phyloP scores from a whole-genome alignment of 352 stramenopile genomes.

The Phytophthora crassamura region DNA sequence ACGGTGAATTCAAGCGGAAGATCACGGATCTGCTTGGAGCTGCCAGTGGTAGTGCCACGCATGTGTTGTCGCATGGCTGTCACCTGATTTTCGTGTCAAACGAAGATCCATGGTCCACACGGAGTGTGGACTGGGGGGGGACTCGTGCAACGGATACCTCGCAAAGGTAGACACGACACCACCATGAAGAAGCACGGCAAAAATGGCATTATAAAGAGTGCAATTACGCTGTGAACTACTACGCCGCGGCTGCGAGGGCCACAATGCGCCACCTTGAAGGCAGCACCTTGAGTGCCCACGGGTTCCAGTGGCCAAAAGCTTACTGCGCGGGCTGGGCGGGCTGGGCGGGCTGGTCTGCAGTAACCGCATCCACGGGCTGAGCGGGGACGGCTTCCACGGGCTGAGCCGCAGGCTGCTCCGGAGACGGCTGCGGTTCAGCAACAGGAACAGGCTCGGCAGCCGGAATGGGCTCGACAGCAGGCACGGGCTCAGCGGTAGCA shows the following conservation, averaged over 20 bases:
- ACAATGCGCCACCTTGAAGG: background rate
- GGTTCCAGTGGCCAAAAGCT: conserved; percentile 3
- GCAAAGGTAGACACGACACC: background rate
- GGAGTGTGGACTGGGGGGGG: too few species aligned
- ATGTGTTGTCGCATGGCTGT: too few species aligned
- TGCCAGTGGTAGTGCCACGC: too few species aligned
- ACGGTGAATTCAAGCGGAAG: too few species aligned
- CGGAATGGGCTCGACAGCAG: conserved; percentile 1
- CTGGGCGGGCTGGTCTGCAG: conserved; percentile 9
- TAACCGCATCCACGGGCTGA: conserved; percentile 3
- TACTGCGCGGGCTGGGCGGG: conserved; percentile 20
- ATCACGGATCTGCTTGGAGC: too few species aligned
- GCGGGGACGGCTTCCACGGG: background rate
- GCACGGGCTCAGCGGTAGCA: conserved; percentile 1
- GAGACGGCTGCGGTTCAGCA: background rate
- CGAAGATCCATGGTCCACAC: too few species aligned
- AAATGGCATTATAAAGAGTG: conserved; percentile 32
- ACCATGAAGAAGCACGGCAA: conserved; percentile 19
- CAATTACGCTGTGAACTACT: conserved; percentile 21
- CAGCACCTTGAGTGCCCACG: background rate
- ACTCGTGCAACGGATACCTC: too few species aligned
- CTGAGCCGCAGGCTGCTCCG: conserved; percentile 8
- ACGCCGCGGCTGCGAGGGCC: background rate
- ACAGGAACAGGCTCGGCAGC: background rate
- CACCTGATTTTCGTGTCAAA: background rate